A percentile compares a stretch with the other conserved stretches of the same genome.
These are phyloP conservation scores for Starmerella davenportii DNA, from an alignment of 805 yeast genomes.

Conservation along the genomic window DNA sequence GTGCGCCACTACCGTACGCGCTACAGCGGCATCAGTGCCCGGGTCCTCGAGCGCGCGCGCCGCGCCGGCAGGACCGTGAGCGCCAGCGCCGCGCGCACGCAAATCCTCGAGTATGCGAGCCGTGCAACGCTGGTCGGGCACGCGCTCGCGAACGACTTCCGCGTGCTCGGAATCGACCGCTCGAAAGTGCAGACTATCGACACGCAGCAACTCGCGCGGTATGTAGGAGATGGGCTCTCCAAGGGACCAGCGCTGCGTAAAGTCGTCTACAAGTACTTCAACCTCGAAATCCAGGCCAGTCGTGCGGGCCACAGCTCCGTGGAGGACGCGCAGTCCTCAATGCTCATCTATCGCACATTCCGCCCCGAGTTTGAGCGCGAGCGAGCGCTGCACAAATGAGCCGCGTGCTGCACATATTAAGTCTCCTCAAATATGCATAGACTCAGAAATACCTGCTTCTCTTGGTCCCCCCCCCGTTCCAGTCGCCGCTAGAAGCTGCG, in stretches of 20 bases:
- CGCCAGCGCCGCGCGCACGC: constrained; percentile 44
- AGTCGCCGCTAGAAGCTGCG: no score
- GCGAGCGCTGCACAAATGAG: no score
- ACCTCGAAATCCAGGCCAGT: constrained; percentile 48
- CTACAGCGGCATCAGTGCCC: constrained; percentile 75
- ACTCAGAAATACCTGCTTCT: no score
- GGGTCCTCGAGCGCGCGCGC: constrained; percentile 34
- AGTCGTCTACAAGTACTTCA: constrained; percentile 38
- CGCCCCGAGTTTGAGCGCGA: not conserved
- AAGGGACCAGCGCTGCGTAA: constrained; percentile 57
- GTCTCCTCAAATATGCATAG: no score
- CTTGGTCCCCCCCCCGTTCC: no score
- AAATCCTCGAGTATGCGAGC: constrained; percentile 31
- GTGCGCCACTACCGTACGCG: constrained; percentile 64
- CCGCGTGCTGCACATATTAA: no score
- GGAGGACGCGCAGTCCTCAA: constrained; percentile 66
- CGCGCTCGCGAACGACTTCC: constrained; percentile 66
- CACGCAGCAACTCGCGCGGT: constrained; percentile 55
- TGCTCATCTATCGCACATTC: constrained; percentile 25
- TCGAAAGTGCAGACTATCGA: constrained; percentile 63
- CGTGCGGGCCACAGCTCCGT: constrained; percentile 62
- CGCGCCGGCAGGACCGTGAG: constrained; percentile 30
- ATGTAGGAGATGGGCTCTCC: constrained; percentile 44
- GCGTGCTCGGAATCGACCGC: constrained; percentile 35
- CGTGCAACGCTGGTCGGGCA: constrained; percentile 69